phyloP scores from a whole-genome alignment of 1,284 basidiomycete genomes.

The Heterobasidion irregulare region DNA sequence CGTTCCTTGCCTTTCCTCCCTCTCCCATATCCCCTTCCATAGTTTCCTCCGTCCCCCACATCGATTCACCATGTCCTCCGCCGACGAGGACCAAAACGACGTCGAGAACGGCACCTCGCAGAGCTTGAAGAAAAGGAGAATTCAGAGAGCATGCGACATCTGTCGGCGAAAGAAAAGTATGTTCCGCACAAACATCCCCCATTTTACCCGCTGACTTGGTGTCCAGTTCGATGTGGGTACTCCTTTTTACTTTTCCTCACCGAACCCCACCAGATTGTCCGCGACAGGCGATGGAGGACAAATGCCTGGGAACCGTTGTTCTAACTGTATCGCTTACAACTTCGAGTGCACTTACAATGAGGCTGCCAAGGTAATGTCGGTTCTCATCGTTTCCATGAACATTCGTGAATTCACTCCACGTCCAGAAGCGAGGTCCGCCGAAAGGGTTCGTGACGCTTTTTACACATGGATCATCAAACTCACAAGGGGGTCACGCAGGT shows the following conservation, averaged over 20 bases:
- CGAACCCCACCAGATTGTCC: not conserved
- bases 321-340: slow-evolving; percentile 69
- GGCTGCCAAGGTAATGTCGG: slow-evolving; percentile 50
- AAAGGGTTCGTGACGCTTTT: slow-evolving; percentile 52
- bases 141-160: slow-evolving; percentile 70
- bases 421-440: slow-evolving; percentile 73
- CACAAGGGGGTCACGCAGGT: slow-evolving; percentile 26
- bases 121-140: slow-evolving; percentile 52
- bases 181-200: slow-evolving; percentile 11
- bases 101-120: slow-evolving; percentile 17
- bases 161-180: slow-evolving; percentile 71
- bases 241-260: not conserved
- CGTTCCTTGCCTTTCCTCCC: not conserved
- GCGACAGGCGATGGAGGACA: slow-evolving; percentile 48
- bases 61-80: slow-evolving; percentile 30
- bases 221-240: slow-evolving; percentile 42
- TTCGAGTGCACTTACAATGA: slow-evolving; percentile 75
- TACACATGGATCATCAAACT: not conserved
- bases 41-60: not conserved
- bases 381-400: not conserved
- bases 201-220: not conserved
- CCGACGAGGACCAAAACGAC: slow-evolving; percentile 36
- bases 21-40: not conserved
- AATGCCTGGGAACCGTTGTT: slow-evolving; percentile 64
- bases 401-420: not conserved